Evolutionary conservation across 202 grass and related monocot species (phyloP), one percentile per base, ranked within the genome.

Genomic region (Cymbopogon flexuosus): DNA sequence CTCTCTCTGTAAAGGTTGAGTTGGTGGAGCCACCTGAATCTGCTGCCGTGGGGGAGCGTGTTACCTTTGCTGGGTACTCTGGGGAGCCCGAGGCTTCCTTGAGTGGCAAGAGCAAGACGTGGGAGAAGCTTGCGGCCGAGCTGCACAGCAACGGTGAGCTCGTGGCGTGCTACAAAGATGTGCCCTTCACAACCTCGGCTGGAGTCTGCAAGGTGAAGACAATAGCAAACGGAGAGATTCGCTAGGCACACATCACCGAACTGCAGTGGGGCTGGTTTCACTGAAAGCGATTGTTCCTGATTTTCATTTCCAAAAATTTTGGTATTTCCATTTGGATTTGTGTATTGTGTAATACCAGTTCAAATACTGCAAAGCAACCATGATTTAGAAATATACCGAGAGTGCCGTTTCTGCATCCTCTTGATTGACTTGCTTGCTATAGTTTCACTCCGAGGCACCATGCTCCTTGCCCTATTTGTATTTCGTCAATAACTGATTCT

Each of bases 1-100:
- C 45, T 6, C 15, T 33, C 24, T 5, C 43, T 30, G 23, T 74
- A 19, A 97, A 97, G 91, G 94, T 97, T 62, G 94, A 97, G 81
- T 77, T 97, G 73, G 91, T 97, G 75, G 91, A 97, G 51, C 91
- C 94, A 29, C 94, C 91, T 8, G 84, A 79, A 63, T 90, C 89
- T 2, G 87, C 87, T 43, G 56, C 60, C 21, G 84, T 90, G 18
- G 94, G 91, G 5, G 94, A 94, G 78, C 82, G 80, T 70, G 88
- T 95, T 21, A 89, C 79, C 24, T 95, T 99, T 72, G 65, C 80
- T 21, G 90, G 88, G 65, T 90, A 85, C 75, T 64, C 92, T 0
- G 96, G 90, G 0, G 92, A 93, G 66, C 87, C 96, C 0, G 92
- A 95, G 84, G 75, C 77, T 54, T 77, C 93, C 68, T 80, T 93